Evolutionary conservation across 1,284 basidiomycete genomes (phyloP), one percentile per base, ranked within the genome.

Genomic region (Sporisorium iseilematis-ciliati): DNA sequence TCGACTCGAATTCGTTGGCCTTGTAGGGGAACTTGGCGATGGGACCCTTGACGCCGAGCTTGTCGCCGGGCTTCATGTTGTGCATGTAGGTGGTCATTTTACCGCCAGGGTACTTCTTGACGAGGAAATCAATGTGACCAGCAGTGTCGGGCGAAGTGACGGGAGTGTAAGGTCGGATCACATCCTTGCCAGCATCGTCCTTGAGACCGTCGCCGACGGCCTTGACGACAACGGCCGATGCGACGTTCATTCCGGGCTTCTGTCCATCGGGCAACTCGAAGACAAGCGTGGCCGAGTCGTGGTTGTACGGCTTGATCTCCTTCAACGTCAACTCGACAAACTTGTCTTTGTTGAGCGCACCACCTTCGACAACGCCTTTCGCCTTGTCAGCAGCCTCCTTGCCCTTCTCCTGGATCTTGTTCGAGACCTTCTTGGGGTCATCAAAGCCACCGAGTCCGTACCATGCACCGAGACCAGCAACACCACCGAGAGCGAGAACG

Each of bases 291-390:
- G 92, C 88, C 6, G 93, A 91, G 87, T 96, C 94, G 88, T 96
- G 92, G 89, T 96, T 99, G 89, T 97, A 97, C 2, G 91, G 91
- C 78, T 91, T 89, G 78, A 97, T 88, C 83, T 91, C 90, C 86
- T 92, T 92, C 80, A 98, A 89, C 83, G 90, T 92, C 86, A 97
- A 91, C 84, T 92, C 90, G 57, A 90, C 86, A 82, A 91, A 94
- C 74, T 90, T 89, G 68, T 92, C 86, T 25, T 91, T 82, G 63
- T 76, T 73, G 31, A 85, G 72, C 18, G 82, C 82, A 48, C 53
- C 66, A 18, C 63, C 62, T 26, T 59, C 41, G 18, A 51, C 63
- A 16, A 51, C 66, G 7, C 57, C 60, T 46, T 68, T 63, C 43
- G 68, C 77, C 62, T 72, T 40, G 45, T 74, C 62, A 21, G 42